These are phyloP conservation scores for Sporothrix brasiliensis DNA, from an alignment of 2,329 filamentous ascomycete genomes.

Conservation along the genomic window DNA sequence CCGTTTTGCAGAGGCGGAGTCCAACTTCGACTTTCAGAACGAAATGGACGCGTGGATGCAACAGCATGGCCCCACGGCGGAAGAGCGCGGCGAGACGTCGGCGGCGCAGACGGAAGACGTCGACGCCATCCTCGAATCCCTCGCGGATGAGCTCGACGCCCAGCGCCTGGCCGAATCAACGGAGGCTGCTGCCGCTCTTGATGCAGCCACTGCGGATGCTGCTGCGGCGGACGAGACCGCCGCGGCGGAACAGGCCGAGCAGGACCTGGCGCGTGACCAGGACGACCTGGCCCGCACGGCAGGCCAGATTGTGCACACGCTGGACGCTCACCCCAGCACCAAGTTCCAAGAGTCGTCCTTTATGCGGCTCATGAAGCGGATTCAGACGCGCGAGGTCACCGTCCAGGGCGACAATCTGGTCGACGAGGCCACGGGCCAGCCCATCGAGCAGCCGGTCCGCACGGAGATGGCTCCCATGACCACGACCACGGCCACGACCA, in stretches of 20 bases:
- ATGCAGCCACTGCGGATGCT: too few species aligned
- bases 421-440: constrained; percentile 39
- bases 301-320: constrained; percentile 67
- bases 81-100: constrained; percentile 29
- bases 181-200: too few species aligned
- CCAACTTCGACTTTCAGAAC: constrained; percentile 36
- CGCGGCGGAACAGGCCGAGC: constrained; percentile 37
- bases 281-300: constrained; percentile 75
- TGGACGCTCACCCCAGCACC: constrained; percentile 67
- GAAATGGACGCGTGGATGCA: constrained; percentile 44
- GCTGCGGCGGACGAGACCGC: not conserved
- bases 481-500: not conserved
- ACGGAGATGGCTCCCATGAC: not conserved
- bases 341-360: constrained; percentile 83
- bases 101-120: constrained; percentile 34
- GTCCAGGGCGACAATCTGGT: constrained; percentile 61
- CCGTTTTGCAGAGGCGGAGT: constrained; percentile 33
- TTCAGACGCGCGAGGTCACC: constrained; percentile 71
- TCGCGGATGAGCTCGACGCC: constrained; percentile 36
- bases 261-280: constrained; percentile 46
- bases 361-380: constrained; percentile 72
- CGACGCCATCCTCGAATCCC: constrained; percentile 38
- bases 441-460: constrained; percentile 30
- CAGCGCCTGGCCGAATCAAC: constrained; percentile 1
- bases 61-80: constrained; percentile 39